Conservation (phyloP, 768 basidiomycete species). For the Suillus luteus region DNA sequence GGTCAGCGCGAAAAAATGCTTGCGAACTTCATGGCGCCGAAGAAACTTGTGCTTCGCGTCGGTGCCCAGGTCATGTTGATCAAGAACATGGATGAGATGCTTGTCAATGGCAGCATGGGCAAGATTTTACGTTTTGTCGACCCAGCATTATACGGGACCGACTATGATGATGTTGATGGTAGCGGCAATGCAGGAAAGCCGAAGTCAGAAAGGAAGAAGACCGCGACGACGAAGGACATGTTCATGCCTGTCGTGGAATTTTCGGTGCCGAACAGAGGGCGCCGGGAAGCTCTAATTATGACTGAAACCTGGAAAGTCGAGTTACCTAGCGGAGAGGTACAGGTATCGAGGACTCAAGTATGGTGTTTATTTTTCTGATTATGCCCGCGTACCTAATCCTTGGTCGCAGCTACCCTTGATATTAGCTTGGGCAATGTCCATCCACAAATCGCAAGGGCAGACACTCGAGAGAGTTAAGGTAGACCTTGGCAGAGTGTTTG, state of each 20-base stretch:
- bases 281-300: conserved; percentile 56
- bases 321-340: conserved; percentile 82
- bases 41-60: conserved; percentile 64
- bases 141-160: conserved; percentile 47
- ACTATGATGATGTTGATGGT: conserved; percentile 37
- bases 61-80: conserved; percentile 94
- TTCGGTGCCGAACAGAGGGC: conserved; percentile 55
- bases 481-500: conserved; percentile 90
- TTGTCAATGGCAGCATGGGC: conserved; percentile 96
- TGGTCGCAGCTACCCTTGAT: conserved; percentile 74
- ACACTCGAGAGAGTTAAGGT: conserved; percentile 95
- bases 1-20: conserved; percentile 77
- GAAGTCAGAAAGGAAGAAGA: conserved; percentile 31
- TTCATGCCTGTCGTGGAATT: conserved; percentile 81
- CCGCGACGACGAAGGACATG: conserved; percentile 33
- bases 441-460: conserved; percentile 98
- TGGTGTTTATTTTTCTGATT: conserved; percentile 19
- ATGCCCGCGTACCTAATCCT: neutral
- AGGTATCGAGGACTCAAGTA: conserved; percentile 80
- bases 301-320: conserved; percentile 87
- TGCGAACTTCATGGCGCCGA: conserved; percentile 88
- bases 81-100: conserved; percentile 87
- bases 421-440: conserved; percentile 96
- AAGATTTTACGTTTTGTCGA: conserved; percentile 75
- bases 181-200: conserved; percentile 37